Evolutionary conservation across 768 basidiomycete species (phyloP).

Genomic region (Leccinum sublutescens): DNA sequence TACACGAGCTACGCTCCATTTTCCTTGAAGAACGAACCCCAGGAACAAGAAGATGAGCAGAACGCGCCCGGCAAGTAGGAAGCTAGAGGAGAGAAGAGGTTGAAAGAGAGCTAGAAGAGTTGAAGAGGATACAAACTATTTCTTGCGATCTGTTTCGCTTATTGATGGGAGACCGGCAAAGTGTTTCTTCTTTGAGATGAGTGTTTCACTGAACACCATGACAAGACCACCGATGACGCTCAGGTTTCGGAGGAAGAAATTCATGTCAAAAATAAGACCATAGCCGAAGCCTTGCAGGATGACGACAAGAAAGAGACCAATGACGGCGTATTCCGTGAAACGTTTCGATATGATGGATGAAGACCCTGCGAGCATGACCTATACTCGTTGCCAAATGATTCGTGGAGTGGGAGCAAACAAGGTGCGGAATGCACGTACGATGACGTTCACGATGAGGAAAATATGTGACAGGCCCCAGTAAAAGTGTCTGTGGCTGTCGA

Average conservation of each 20-base stretch:
- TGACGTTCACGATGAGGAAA: constrained; percentile 88
- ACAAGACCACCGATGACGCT: constrained; percentile 97
- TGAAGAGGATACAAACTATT: constrained; percentile 69
- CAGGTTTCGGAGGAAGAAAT: constrained; percentile 99
- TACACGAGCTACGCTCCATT: constrained; percentile 84
- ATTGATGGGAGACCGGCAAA: constrained; percentile 91
- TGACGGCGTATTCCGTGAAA: constrained; percentile 85
- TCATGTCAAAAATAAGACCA: constrained; percentile 98
- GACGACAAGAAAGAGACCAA: constrained; percentile 87
- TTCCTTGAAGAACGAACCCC: constrained; percentile 92
- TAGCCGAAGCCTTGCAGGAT: constrained; percentile 97
- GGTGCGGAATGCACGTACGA: constrained; percentile 54
- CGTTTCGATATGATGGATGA: constrained; percentile 83
- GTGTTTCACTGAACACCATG: constrained; percentile 98
- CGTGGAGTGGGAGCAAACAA: not conserved
- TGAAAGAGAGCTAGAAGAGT: not conserved
- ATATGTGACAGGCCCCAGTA: constrained; percentile 94
- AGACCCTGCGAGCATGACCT: constrained; percentile 91
- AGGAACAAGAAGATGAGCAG: constrained; percentile 99
- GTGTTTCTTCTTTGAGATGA: constrained; percentile 79
- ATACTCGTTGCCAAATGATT: constrained; percentile 4
- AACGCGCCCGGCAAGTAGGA: constrained; percentile 95
- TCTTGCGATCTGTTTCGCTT: constrained; percentile 94
- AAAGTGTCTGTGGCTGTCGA: constrained; percentile 83
- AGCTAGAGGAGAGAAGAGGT: constrained; percentile 46